Conservation (phyloP, 139 green algal genomes). For the Picochlorum sp. region DNA sequence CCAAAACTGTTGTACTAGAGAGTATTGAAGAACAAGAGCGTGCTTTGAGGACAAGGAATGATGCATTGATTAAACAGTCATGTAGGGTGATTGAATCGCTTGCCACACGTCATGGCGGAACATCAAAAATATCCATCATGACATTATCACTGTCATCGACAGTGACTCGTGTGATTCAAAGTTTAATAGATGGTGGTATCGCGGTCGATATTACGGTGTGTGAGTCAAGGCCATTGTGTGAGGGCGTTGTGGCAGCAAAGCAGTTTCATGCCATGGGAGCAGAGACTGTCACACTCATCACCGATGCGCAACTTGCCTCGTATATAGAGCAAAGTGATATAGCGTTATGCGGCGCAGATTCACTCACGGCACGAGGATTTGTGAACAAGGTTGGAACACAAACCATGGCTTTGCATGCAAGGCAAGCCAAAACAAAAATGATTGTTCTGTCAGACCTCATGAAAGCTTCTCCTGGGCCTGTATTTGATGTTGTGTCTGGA, state of each 20-base stretch:
- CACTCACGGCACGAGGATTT: not conserved
- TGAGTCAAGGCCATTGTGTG: not conserved
- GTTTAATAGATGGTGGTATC: not conserved
- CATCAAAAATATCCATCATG: constrained; percentile 1
- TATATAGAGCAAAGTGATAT: not conserved
- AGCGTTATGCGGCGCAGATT: not conserved
- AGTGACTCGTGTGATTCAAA: not conserved
- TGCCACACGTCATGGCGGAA: not conserved
- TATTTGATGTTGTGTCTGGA: not conserved
- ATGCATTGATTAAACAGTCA: constrained; percentile 3
- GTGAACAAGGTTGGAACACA: constrained; percentile 1
- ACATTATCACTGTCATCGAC: constrained; percentile 8
- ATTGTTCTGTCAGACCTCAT: not conserved
- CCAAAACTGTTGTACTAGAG: not conserved
- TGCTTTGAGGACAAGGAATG: not conserved
- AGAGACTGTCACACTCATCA: constrained; percentile 1
- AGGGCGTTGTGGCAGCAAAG: not conserved
- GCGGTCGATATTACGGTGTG: not conserved
- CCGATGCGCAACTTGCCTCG: not conserved
- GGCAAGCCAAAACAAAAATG: not conserved
- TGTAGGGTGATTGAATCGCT: constrained; percentile 2
- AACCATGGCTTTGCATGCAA: not conserved
- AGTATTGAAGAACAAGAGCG: not conserved
- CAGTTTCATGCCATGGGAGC: not conserved
- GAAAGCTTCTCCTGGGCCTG: not conserved